phyloP scores from a whole-genome alignment of 2,329 filamentous ascomycete species.

The Magnaporthales sp. region DNA sequence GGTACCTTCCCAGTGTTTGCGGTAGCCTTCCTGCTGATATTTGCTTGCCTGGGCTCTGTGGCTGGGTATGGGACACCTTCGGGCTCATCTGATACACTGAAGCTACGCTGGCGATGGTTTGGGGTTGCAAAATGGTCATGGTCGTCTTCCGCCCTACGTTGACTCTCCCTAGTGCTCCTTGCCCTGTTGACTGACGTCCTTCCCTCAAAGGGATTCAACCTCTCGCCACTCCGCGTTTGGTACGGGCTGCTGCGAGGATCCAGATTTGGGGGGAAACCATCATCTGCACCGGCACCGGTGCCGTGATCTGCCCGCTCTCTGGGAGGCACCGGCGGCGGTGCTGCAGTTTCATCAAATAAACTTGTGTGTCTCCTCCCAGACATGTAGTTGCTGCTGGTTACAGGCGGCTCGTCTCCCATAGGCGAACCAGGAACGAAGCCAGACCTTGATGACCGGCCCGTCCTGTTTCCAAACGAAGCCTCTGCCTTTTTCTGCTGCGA shows the following conservation, averaged over 20 bases:
- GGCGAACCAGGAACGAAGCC: constrained; percentile 43
- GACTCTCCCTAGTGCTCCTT: constrained; percentile 32
- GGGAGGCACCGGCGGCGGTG: constrained; percentile 7
- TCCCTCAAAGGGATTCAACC: constrained; percentile 44
- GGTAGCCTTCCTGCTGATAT: not conserved
- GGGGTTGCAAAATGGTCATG: constrained; percentile 10
- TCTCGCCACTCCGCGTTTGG: constrained; percentile 46
- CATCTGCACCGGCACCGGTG: constrained; percentile 34
- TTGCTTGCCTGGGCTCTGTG: not conserved
- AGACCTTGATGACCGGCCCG: constrained; percentile 21
- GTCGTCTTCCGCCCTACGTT: constrained; percentile 15
- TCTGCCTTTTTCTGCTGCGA: constrained; percentile 44
- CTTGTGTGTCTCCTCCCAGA: constrained; percentile 21
- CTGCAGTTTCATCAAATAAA: constrained; percentile 16
- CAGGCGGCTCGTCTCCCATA: constrained; percentile 43
- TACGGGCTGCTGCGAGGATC: constrained; percentile 51
- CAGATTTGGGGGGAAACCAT: constrained; percentile 32
- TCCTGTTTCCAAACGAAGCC: constrained; percentile 41
- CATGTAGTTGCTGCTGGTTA: constrained; percentile 40
- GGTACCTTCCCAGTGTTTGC: not conserved
- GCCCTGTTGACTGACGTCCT: constrained; percentile 31
- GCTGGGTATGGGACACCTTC: constrained; percentile 15
- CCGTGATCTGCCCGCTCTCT: constrained; percentile 13
- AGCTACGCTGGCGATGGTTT: constrained; percentile 19
- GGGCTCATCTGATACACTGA: constrained; percentile 21